These are phyloP conservation scores for Vitis hybrid DNA, from an alignment of 177 flowering plant species.

Conservation along the genomic window DNA sequence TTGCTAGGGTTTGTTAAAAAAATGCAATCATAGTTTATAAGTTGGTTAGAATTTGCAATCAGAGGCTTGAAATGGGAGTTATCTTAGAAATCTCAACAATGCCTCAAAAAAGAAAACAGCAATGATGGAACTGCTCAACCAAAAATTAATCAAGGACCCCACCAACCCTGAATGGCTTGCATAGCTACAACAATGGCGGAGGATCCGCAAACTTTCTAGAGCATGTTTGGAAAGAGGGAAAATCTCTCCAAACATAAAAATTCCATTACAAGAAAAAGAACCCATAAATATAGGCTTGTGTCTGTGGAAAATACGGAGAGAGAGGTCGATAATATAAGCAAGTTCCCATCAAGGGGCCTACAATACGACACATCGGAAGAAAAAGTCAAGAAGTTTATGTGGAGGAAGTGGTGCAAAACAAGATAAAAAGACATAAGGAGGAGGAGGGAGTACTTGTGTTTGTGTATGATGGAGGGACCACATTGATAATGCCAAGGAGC, in stretches of 20 bases:
- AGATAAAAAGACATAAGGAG: slow-evolving; percentile 11
- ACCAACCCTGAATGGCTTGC: not conserved
- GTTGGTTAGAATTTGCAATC: slow-evolving; percentile 4
- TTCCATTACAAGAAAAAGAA: slow-evolving; percentile 6
- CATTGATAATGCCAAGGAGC: not conserved
- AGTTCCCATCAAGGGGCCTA: slow-evolving; percentile 11
- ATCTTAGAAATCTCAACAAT: slow-evolving; percentile 2
- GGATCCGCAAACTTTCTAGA: slow-evolving; percentile 4
- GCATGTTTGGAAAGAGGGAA: not conserved
- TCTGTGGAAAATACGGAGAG: not conserved
- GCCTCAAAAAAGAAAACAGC: slow-evolving; percentile 8
- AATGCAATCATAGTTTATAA: too few relatives aligned
- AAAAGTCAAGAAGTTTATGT: slow-evolving; percentile 13
- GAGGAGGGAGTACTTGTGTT: slow-evolving; percentile 12
- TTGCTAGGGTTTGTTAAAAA: not conserved
- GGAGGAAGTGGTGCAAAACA: slow-evolving; percentile 18
- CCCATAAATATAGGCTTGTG: slow-evolving; percentile 1
- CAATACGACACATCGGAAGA: slow-evolving; percentile 1
- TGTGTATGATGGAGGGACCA: slow-evolving; percentile 6
- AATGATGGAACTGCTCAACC: slow-evolving; percentile 12
- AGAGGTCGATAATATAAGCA: not conserved
- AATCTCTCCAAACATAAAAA: not conserved
- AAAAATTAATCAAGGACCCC: slow-evolving; percentile 15
- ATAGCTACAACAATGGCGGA: not conserved
- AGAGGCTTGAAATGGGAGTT: not conserved